phyloP scores from a whole-genome alignment of 73 alveolate genomes.

The Paramecium caudatum region DNA sequence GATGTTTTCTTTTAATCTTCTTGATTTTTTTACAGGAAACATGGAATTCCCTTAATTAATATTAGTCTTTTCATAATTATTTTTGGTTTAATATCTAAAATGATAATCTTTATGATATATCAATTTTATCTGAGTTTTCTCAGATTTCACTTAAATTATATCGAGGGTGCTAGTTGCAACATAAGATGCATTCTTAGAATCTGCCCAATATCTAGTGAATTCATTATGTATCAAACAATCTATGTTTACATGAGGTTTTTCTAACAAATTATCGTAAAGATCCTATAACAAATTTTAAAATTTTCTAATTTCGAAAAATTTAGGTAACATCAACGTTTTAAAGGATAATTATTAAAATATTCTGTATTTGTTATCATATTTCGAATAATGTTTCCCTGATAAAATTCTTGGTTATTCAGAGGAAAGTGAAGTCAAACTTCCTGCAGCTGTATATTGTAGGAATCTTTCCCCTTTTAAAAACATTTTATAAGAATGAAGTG shows the following conservation, averaged over 20 bases:
- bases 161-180: not conserved
- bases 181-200: not conserved
- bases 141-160: not conserved
- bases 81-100: not conserved
- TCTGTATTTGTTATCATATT: not conserved
- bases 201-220: constrained; percentile 45
- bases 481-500: not conserved
- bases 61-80: not conserved
- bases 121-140: not conserved
- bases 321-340: not conserved
- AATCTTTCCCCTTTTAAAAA: not conserved
- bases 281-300: constrained; percentile 4
- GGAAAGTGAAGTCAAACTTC: not conserved
- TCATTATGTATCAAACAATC: constrained; percentile 17
- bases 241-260: not conserved
- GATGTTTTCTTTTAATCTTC: constrained; percentile 13
- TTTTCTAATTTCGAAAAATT: not conserved
- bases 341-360: not conserved
- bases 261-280: not conserved
- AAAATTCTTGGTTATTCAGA: constrained; percentile 17
- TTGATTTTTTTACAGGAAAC: not conserved
- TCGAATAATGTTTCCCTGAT: constrained; percentile 38
- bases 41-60: not conserved
- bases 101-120: not conserved
- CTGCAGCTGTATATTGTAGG: not conserved